Percentiles rank a stretch among this genome's conserved stretches.
phyloP scores from a whole-genome alignment of 1,284 basidiomycete genomes.

The Tremellales sp. region DNA sequence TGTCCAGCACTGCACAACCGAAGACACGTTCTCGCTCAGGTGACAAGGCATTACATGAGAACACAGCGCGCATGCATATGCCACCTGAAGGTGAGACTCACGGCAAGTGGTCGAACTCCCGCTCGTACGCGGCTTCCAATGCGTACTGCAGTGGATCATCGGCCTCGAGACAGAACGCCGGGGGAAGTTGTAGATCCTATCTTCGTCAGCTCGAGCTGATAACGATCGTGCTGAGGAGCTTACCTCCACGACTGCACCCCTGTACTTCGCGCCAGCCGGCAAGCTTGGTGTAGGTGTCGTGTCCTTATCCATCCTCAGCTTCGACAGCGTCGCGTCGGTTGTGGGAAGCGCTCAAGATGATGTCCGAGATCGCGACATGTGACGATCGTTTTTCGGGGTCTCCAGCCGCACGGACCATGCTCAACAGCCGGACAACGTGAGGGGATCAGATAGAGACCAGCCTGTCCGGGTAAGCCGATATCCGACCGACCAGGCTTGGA shows the following conservation, averaged over 20 bases:
- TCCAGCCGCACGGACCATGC: too few species aligned
- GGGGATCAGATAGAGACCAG: background rate
- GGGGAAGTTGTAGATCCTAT: constrained; percentile 81
- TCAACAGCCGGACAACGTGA: too few species aligned
- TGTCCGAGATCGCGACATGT: too few species aligned
- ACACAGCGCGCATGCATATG: background rate
- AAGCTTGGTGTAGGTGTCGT: constrained; percentile 36
- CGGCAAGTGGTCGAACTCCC: constrained; percentile 88
- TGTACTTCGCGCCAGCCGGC: constrained; percentile 57
- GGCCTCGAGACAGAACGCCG: constrained; percentile 75
- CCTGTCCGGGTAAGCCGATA: background rate
- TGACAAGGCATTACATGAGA: background rate
- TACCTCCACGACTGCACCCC: constrained; percentile 68
- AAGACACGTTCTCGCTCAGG: background rate
- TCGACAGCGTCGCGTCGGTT: too few species aligned
- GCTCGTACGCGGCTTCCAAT: constrained; percentile 78
- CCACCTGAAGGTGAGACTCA: constrained; percentile 51
- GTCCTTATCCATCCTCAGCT: constrained; percentile 33
- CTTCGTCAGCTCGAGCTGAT: background rate
- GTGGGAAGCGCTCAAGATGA: too few species aligned
- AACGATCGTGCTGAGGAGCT: constrained; percentile 3
- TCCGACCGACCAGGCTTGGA: background rate
- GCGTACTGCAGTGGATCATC: constrained; percentile 67
- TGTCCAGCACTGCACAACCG: too few species aligned
- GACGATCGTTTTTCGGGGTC: too few species aligned